phyloP scores from a whole-genome alignment of 176 grass and related monocot species.

The Calamus simplicifolius region DNA sequence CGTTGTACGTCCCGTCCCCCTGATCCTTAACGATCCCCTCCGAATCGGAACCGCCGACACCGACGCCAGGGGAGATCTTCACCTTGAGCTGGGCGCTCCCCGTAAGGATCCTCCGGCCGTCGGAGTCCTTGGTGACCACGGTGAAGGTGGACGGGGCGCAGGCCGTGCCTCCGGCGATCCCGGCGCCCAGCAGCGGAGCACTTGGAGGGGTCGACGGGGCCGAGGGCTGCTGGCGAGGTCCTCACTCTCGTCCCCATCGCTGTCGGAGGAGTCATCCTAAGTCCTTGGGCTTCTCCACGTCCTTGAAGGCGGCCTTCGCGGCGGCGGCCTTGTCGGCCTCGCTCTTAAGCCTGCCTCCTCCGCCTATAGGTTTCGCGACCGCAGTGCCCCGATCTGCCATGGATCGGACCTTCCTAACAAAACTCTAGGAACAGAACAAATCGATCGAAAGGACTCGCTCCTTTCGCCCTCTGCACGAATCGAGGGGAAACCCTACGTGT shows the following conservation, averaged over 20 bases:
- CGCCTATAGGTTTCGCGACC: conserved; percentile 64
- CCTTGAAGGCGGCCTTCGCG: conserved; percentile 82
- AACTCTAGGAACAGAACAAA: not conserved
- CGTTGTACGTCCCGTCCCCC: no score
- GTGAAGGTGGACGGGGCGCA: no score
- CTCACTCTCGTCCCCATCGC: conserved; percentile 25
- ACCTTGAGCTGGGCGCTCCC: no score
- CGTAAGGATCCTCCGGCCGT: no score
- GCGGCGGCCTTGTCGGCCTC: conserved; percentile 81
- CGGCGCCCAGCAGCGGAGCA: conserved; percentile 58
- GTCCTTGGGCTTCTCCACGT: conserved; percentile 30
- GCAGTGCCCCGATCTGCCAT: conserved; percentile 22
- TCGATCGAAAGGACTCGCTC: not conserved
- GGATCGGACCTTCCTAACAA: not conserved
- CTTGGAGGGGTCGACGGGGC: conserved; percentile 58
- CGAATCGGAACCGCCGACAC: no score
- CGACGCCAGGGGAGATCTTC: no score
- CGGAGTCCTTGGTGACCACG: no score
- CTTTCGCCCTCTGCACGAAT: no score
- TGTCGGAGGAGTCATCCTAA: conserved; percentile 4
- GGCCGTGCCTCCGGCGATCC: no score
- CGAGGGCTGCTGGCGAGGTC: conserved; percentile 26
- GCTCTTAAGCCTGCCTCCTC: conserved; percentile 95
- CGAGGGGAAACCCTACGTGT: no score
- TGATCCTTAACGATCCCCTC: no score